A percentile compares a stretch with the other conserved stretches of the same genome.
Evolutionary conservation across 768 basidiomycete genomes (phyloP).

Genomic region (Coprinopsis strossmayeri): DNA sequence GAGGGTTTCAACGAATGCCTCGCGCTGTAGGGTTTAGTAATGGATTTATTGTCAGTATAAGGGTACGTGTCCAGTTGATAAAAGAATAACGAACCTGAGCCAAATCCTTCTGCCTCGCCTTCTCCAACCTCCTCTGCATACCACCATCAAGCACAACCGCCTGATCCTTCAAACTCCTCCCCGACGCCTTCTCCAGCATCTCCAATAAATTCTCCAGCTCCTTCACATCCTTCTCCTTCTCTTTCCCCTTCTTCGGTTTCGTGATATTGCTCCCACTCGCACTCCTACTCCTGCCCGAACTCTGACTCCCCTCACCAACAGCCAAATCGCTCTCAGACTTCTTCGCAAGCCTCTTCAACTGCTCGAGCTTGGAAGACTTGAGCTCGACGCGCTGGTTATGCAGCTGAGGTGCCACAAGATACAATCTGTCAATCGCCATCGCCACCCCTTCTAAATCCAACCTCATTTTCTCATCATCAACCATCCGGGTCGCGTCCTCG

Average conservation of each 20-base stretch:
- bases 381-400: slow-evolving; percentile 93
- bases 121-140: slow-evolving; percentile 49
- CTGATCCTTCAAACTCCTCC: slow-evolving; percentile 62
- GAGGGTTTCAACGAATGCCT: slow-evolving; percentile 71
- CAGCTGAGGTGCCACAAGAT: slow-evolving; percentile 80
- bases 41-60: background rate
- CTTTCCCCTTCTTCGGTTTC: slow-evolving; percentile 21
- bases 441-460: slow-evolving; percentile 83
- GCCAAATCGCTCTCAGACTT: slow-evolving; percentile 36
- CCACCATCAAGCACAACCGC: slow-evolving; percentile 60
- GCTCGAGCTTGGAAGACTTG: slow-evolving; percentile 57
- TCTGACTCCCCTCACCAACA: too few relatives aligned
- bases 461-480: slow-evolving; percentile 69
- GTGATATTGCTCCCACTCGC: too few relatives aligned
- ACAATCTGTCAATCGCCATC: slow-evolving; percentile 84
- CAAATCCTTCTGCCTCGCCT: slow-evolving; percentile 48
- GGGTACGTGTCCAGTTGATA: too few relatives aligned
- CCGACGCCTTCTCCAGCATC: slow-evolving; percentile 63
- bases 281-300: too few relatives aligned
- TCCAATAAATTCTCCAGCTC: slow-evolving; percentile 73
- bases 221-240: slow-evolving; percentile 40
- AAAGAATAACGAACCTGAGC: slow-evolving; percentile 45
- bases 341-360: slow-evolving; percentile 72
- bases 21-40: slow-evolving; percentile 39
- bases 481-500: slow-evolving; percentile 26